Evolutionary conservation across 441 rosid genomes (phyloP), one percentile per base, ranked within the genome.

Genomic region (Brassica hybrid): DNA sequence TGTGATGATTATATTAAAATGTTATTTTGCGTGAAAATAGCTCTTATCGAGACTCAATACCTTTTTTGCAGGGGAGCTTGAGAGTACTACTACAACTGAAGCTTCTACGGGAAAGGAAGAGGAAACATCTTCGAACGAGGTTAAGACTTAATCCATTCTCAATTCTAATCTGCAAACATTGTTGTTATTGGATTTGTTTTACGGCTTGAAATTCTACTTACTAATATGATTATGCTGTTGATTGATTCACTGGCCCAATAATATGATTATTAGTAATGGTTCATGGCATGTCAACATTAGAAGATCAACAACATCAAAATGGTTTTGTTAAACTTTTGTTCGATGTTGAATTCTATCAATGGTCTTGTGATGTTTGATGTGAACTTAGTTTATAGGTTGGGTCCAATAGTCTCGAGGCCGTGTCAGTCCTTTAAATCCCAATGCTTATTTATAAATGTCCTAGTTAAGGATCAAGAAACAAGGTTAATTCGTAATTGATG

Each of bases 121-220:
- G 3, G 57, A 70, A 70, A 23, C 63, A 14, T 64, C 82, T 81
- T 81, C 84, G 3, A 48, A 75, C 25, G 80, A 86, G 91, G 91
- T 89, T 80, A 81, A 80, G 32, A 69, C 75, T 64, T 74, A 3
- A 56, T 65, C 9, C 30, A 27, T 66, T 6, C 16, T 52, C 16
- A 21, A 14, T 19, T 36, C 12, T 36, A 7, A 64, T 67, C 5
- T 30, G 21, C 50, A 52, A 17, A 13, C 62, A 64, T 63, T 63
- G 43, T 14, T 12, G 13, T 61, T 61, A 27, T 18, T 72, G 27
- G 23, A 14, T 3, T 60, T 6, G 65, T 60, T 25, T 25, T 7
- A 25, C 65, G 14, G 45, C 8, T 43, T 30, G 50, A 17, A 30
- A 3, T 8, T 30, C 67, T 43, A 23, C 54, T 17, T 74, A 19